Percentiles rank a stretch among this genome's conserved stretches.
phyloP scores from a whole-genome alignment of 148 eudicot genomes.

The Spergularia marina region DNA sequence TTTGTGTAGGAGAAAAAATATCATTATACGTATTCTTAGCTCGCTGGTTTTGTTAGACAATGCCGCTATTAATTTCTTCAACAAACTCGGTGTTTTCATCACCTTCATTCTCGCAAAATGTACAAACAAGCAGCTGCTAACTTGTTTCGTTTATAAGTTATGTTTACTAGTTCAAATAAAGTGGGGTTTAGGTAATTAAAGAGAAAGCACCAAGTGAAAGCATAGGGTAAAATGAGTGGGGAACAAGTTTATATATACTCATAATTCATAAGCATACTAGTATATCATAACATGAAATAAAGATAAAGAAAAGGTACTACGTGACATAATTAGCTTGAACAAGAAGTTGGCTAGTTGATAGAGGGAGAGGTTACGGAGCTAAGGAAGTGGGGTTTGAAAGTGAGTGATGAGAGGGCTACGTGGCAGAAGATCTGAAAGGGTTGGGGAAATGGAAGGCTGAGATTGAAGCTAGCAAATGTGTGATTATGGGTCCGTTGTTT shows the following conservation, averaged over 20 bases:
- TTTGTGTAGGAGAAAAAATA: conserved; percentile 39
- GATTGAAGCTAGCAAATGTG: conserved; percentile 7
- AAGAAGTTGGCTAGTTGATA: conserved; percentile 15
- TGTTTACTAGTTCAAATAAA: too few relatives aligned
- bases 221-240: conserved; percentile 6
- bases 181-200: too few relatives aligned
- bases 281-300: background rate
- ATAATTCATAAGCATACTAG: background rate
- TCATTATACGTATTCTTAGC: conserved; percentile 39
- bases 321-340: conserved; percentile 17
- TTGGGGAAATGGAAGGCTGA: conserved; percentile 12
- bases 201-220: background rate
- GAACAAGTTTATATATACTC: background rate
- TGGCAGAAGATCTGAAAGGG: conserved; percentile 17
- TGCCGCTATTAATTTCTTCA: conserved; percentile 38
- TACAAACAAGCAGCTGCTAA: too few relatives aligned
- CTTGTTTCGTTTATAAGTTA: too few relatives aligned
- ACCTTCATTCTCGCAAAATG: conserved; percentile 8
- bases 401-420: conserved; percentile 4
- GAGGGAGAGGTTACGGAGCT: conserved; percentile 2
- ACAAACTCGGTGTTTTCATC: conserved; percentile 26
- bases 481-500: background rate
- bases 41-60: conserved; percentile 37
- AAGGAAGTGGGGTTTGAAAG: background rate
- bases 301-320: background rate